Conservation (phyloP, 306 rosid genomes). For the Neltuma alba region DNA sequence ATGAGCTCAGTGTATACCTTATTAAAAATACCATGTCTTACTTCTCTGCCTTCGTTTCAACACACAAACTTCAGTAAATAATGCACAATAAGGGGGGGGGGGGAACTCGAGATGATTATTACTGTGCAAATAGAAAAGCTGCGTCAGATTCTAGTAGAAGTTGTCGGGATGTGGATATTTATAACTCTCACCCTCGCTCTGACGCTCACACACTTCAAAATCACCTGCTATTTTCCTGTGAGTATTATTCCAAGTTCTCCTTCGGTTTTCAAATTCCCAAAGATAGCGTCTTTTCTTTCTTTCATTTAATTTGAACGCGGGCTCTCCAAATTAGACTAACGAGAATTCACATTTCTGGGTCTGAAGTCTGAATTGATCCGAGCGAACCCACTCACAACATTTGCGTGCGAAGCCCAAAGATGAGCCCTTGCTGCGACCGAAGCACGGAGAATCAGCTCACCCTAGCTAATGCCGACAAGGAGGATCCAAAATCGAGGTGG, state of each 20-base stretch:
- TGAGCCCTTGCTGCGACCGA: slow-evolving; percentile 36
- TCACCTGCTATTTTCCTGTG: background rate
- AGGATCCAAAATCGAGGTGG: slow-evolving; percentile 59
- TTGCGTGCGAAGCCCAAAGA: slow-evolving; percentile 5
- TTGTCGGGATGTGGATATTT: slow-evolving; percentile 34
- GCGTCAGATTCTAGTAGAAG: background rate
- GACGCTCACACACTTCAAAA: slow-evolving; percentile 29
- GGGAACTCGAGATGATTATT: no score
- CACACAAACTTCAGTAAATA: no score
- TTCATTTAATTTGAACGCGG: slow-evolving; percentile 5
- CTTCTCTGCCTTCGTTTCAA: background rate
- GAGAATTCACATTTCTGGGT: background rate
- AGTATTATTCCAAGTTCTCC: slow-evolving; percentile 44
- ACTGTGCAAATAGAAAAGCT: background rate
- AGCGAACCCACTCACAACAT: slow-evolving; percentile 26
- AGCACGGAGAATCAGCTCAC: slow-evolving; percentile 35
- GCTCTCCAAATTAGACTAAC: slow-evolving; percentile 17
- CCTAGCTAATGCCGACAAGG: slow-evolving; percentile 29
- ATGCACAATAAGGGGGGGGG: no score
- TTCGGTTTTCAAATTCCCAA: slow-evolving; percentile 38
- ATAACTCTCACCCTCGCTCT: slow-evolving; percentile 1
- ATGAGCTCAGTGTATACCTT: no score
- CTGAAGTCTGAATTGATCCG: slow-evolving; percentile 1
- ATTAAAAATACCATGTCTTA: background rate
- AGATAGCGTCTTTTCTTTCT: slow-evolving; percentile 34